Evolutionary conservation across 768 basidiomycete genomes (phyloP), one percentile per base, ranked within the genome.

Genomic region (Galerina marginata): DNA sequence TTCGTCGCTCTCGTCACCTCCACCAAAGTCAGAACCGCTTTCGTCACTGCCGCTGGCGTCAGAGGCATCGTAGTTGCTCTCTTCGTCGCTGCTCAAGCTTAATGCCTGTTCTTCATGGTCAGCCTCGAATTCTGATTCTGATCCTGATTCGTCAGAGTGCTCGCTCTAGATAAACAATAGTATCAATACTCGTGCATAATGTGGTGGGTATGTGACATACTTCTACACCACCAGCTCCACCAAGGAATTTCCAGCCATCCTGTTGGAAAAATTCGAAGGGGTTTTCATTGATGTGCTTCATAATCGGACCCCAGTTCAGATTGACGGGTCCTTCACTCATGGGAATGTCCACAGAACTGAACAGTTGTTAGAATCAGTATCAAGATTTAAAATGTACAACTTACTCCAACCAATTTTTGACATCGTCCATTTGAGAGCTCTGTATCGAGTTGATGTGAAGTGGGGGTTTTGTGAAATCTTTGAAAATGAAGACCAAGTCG

Each of bases 351-450:
- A 98, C 95, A 5, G 96, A 98, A 70, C 96, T 98, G n/a, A 60
- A 14, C 43, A 54, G 29, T 36, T 9, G 40, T 57, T 66, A 48
- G 65, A 45, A 43, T 44, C 16, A 12, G 33, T 36, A 55, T 23
- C 25, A 62, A 44, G 53, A 53, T 38, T 12, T 23, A 29, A 37
- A 26, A 56, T 53, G 47, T 47, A 25, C 54, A 6, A 80, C 93
- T 65, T 72, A 98, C 95, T 99, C 95, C 20, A 99, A 84, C 97
- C 97, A 99, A 69, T 97, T 96, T 77, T 98, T 99, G 63, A 99
- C 96, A 65, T 96, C 95, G 69, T 99, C 97, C 69, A 99, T 86
- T 67, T 94, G 91, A 2, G 86, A 77, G 57, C 86, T 92, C 23
- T 93, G 95, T 65, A 99, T 96, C 0, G 95, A 95, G 72, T 99